A percentile compares a stretch with the other conserved stretches of the same genome.
These are phyloP conservation scores for Penicillium crustosum DNA, from an alignment of 2,329 filamentous ascomycete genomes.

Conservation along the genomic window DNA sequence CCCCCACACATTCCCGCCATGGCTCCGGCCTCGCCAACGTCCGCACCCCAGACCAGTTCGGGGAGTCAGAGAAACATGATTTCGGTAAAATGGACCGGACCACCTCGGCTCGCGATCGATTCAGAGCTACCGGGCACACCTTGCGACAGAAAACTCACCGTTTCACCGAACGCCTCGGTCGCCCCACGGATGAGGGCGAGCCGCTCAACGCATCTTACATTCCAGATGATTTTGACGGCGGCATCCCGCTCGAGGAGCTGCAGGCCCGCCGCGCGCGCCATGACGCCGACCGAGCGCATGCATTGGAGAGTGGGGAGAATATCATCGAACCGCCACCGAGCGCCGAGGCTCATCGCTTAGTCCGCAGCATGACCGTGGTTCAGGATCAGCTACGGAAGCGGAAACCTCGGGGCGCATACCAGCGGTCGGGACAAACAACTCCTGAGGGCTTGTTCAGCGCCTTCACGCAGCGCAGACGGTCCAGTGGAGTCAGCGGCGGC, in stretches of 20 bases:
- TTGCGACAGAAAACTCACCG: conserved; percentile 32
- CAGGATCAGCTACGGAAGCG: conserved; percentile 27
- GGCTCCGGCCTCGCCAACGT: conserved; percentile 14
- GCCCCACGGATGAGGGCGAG: conserved; percentile 34
- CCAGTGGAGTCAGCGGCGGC: conserved; percentile 27
- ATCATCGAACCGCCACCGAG: conserved; percentile 26
- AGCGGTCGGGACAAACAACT: conserved; percentile 35
- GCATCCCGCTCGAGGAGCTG: conserved; percentile 23
- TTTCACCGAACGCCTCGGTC: conserved; percentile 33
- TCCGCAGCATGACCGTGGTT: conserved; percentile 36
- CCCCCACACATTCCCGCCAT: conserved; percentile 21
- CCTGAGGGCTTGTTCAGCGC: conserved; percentile 29
- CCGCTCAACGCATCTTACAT: conserved; percentile 29
- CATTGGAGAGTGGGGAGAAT: conserved; percentile 22
- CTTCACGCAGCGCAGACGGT: conserved; percentile 27
- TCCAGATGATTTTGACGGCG: conserved; percentile 33
- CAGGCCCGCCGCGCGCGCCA: conserved; percentile 23
- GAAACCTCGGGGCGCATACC: conserved; percentile 34
- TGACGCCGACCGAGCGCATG: conserved; percentile 17
- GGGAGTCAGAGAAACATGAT: conserved; percentile 17
- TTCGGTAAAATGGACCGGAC: conserved; percentile 12
- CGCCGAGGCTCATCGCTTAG: conserved; percentile 40
- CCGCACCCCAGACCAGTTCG: conserved; percentile 7
- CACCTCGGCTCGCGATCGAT: conserved; percentile 26
- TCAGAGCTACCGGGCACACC: conserved; percentile 30